Evolutionary conservation across 192 early-diverging fungal genomes (phyloP).

Genomic region (Glomus cerebriforme): DNA sequence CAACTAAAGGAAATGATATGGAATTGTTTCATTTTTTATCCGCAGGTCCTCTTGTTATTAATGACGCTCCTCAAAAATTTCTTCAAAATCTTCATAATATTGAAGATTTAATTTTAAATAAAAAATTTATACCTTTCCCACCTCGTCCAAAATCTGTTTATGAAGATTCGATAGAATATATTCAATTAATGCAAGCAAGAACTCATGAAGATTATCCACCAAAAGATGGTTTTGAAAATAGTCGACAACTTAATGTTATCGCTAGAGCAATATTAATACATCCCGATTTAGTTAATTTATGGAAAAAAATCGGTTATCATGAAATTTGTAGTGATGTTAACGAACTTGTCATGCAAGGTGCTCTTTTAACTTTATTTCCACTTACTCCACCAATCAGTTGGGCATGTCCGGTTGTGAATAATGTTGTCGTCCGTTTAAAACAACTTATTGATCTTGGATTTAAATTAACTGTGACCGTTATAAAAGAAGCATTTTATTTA

Average conservation of each 20-base stretch:
- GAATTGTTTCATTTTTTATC: slow-evolving; percentile 17
- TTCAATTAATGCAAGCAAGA: no score
- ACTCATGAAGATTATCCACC: no score
- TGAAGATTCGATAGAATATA: background rate
- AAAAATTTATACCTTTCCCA: slow-evolving; percentile 13
- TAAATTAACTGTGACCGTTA: no score
- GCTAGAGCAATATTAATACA: no score
- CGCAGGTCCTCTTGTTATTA: background rate
- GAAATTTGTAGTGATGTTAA: slow-evolving; percentile 22
- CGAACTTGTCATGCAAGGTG: slow-evolving; percentile 19
- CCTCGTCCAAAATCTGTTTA: slow-evolving; percentile 3
- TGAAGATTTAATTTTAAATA: background rate
- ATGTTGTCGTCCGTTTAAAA: no score
- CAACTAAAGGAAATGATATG: slow-evolving; percentile 23
- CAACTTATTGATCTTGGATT: background rate
- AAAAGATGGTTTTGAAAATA: no score
- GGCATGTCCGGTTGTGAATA: no score
- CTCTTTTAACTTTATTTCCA: background rate
- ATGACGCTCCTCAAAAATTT: background rate
- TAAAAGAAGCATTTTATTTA: no score
- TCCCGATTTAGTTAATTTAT: background rate
- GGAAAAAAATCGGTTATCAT: slow-evolving; percentile 6
- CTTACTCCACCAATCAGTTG: no score
- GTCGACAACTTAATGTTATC: no score
- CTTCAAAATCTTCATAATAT: slow-evolving; percentile 3